Percentiles rank a stretch among this genome's conserved stretches.
Conservation (phyloP, 768 basidiomycete genomes). For the Boletus vinaceobasis region DNA sequence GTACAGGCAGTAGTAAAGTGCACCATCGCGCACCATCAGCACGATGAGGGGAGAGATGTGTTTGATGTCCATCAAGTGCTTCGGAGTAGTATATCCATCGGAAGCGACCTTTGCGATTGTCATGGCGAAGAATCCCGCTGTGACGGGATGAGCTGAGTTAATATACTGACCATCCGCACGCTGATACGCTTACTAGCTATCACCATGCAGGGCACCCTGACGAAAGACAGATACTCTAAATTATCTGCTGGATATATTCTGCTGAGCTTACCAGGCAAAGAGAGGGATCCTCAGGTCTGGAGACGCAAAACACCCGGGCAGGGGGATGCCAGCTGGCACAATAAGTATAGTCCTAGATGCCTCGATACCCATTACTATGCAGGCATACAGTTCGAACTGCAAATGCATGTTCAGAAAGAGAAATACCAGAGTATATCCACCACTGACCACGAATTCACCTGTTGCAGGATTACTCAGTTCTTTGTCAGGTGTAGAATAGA, state of each 20-base stretch:
- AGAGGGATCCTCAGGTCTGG: background rate
- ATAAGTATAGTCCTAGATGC: background rate
- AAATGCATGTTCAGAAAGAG: background rate
- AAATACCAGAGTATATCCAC: background rate
- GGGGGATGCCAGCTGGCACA: background rate
- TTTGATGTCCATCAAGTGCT: background rate
- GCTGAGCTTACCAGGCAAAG: background rate
- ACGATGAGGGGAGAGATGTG: slow-evolving; percentile 1
- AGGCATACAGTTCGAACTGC: slow-evolving; percentile 3
- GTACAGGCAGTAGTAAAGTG: slow-evolving; percentile 1
- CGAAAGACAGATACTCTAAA: too few relatives aligned
- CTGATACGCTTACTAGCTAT: slow-evolving; percentile 1
- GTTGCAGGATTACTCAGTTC: background rate
- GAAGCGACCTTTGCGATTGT: background rate
- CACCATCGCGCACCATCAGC: slow-evolving; percentile 4
- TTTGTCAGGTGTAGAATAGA: too few relatives aligned
- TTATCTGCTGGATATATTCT: background rate
- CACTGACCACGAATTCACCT: slow-evolving; percentile 3
- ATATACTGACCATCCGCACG: background rate
- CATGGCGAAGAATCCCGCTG: slow-evolving; percentile 2
- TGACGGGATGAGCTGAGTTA: background rate
- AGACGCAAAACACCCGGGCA: background rate
- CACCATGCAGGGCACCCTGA: slow-evolving; percentile 4
- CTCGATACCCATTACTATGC: background rate
- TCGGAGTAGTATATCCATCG: background rate